These are phyloP conservation scores for Monosporascus sp. DNA, from an alignment of 2,329 filamentous ascomycete species.

Conservation along the genomic window DNA sequence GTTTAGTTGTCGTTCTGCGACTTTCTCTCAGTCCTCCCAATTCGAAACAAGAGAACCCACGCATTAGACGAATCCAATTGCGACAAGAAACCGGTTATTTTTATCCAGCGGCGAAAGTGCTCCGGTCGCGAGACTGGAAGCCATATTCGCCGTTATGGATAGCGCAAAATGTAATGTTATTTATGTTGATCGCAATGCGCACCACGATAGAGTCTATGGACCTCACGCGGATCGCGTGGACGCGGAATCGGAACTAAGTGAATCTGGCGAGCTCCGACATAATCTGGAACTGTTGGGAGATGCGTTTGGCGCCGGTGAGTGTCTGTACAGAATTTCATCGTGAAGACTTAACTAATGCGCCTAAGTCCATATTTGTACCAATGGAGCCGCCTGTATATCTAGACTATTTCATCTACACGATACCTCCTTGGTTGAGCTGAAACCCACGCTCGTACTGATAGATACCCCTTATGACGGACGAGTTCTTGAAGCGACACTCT, in stretches of 20 bases:
- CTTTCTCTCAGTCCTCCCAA: not conserved
- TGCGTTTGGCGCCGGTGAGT: constrained; percentile 50
- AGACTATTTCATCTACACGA: constrained; percentile 50
- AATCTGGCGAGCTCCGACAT: constrained; percentile 33
- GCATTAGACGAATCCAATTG: constrained; percentile 10
- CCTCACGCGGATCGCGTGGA: constrained; percentile 19
- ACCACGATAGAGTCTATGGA: constrained; percentile 39
- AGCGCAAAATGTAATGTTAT: constrained; percentile 53
- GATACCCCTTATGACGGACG: constrained; percentile 50
- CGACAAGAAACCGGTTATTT: constrained; percentile 12
- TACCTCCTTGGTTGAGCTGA: constrained; percentile 44
- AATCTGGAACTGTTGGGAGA: constrained; percentile 47
- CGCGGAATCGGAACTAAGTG: constrained; percentile 30
- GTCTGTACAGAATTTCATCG: not conserved
- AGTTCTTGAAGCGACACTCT: constrained; percentile 29
- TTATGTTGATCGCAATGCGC: constrained; percentile 52
- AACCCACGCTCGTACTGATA: constrained; percentile 52
- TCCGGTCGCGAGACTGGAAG: constrained; percentile 58
- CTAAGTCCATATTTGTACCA: constrained; percentile 50
- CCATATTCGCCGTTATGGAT: constrained; percentile 52
- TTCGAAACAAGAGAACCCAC: not conserved
- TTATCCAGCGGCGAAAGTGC: constrained; percentile 42
- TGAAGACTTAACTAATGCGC: constrained; percentile 3
- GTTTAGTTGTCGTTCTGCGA: not conserved
- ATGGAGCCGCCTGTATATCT: constrained; percentile 48